A percentile compares a stretch with the other conserved stretches of the same genome.
Evolutionary conservation across 2,329 filamentous ascomycete genomes (phyloP).

Genomic region (Neofusicoccum kwambonambiense): DNA sequence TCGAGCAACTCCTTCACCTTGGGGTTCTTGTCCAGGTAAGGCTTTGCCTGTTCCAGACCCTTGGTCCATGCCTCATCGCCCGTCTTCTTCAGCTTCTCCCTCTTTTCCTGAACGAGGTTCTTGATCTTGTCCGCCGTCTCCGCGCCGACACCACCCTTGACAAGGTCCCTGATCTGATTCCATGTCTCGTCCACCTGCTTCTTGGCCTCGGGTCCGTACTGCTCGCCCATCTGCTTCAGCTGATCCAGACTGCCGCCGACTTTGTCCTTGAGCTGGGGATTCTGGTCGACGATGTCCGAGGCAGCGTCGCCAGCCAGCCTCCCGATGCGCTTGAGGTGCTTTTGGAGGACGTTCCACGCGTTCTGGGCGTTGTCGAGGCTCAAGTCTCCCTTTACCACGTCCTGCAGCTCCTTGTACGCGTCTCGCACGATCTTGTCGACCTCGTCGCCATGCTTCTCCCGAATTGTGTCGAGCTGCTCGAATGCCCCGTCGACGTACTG

Average conservation of each 20-base stretch:
- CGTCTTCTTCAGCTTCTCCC: slow-evolving; percentile 63
- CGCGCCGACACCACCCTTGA: slow-evolving; percentile 60
- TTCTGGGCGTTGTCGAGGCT: slow-evolving; percentile 62
- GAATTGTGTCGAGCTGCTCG: slow-evolving; percentile 67
- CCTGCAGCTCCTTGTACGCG: slow-evolving; percentile 66
- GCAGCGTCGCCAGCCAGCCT: slow-evolving; percentile 63
- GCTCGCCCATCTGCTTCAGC: slow-evolving; percentile 66
- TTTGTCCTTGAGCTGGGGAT: slow-evolving; percentile 71
- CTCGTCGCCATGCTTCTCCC: slow-evolving; percentile 66
- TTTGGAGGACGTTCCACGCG: slow-evolving; percentile 62
- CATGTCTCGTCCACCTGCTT: slow-evolving; percentile 73
- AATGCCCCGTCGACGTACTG: slow-evolving; percentile 69
- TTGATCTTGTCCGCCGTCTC: slow-evolving; percentile 56
- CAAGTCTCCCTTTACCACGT: slow-evolving; percentile 58
- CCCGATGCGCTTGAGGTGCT: slow-evolving; percentile 59
- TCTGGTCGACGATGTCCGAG: slow-evolving; percentile 67
- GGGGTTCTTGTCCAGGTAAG: slow-evolving; percentile 73
- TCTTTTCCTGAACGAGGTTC: slow-evolving; percentile 68
- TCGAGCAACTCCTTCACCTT: slow-evolving; percentile 70
- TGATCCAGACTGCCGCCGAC: slow-evolving; percentile 67
- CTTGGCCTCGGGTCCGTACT: slow-evolving; percentile 73
- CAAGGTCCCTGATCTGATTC: slow-evolving; percentile 62
- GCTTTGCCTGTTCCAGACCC: slow-evolving; percentile 68
- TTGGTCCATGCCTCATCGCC: slow-evolving; percentile 73
- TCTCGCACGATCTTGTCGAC: slow-evolving; percentile 67